Base-by-base conservation (phyloP, 192 early-diverging fungal species). In the Podila minutissima region DNA sequence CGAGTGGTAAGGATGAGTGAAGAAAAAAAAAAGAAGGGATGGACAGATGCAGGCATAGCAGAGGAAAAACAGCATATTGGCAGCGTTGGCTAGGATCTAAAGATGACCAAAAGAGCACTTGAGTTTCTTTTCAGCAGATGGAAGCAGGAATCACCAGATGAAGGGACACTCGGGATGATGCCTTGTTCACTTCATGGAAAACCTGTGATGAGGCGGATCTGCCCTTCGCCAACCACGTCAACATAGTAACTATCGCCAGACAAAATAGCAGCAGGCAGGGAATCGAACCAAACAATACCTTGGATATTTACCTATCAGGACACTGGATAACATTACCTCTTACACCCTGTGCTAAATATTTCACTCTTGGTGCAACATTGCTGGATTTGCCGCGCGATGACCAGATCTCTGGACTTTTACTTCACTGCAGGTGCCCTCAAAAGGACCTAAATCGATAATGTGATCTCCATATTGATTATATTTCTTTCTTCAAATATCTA, bases 1-100 rank as follows among this genome's bases (percentile, higher is more conserved):
- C 72, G 92, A 95, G 86, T 99, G 98, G 94, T 96, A 89, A 67
- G 83, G 73, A 57, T 33, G 29, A 63, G 31, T 9, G n/a, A 29
- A 38, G 37, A n/a, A 6, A 63, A 29, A 7, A 38, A 17, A 50
- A 57, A 38, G n/a, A 29, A 31, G 10, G 17, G 53, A 22, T 24
- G 24, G 19, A 55, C 22, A 20, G 53, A 55, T 26, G n/a, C 53
- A 7, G 7, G 22, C 2, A 10, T 26, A 24, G 24, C 53, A n/a
- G n/a, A 33, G 53, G 24, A 55, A 53, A 17, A 20, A 8, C 53
- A 26, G 53, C 7, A 26, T 55, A 26, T 29, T 2, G 6, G 24
- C 9, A 37, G 10, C 35, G 9, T 11, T 37, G 35, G 35, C 24
- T 55, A 19, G 41, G n/a, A 55, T 55, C 53, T 55, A 55, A 55